These are phyloP conservation scores for Epichloe hybrida DNA, from an alignment of 2,329 filamentous ascomycete genomes.

Conservation along the genomic window DNA sequence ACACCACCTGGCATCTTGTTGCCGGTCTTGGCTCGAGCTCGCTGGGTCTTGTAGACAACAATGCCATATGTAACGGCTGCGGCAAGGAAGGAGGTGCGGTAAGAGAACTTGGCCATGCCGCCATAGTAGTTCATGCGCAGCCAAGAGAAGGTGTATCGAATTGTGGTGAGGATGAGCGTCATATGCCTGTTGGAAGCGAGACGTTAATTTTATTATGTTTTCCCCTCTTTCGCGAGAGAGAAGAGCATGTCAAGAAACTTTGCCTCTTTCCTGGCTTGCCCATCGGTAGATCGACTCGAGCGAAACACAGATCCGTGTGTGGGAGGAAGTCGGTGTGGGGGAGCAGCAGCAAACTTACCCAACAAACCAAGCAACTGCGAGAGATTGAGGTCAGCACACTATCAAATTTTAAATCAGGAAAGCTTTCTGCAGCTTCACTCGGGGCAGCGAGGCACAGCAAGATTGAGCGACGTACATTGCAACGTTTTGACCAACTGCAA, in stretches of 20 bases:
- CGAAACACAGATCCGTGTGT: background rate
- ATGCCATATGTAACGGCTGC: slow-evolving; percentile 92
- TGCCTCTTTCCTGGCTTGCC: background rate
- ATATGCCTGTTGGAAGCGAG: slow-evolving; percentile 51
- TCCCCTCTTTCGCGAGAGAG: no score
- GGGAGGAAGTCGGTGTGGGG: slow-evolving; percentile 4
- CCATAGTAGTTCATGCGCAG: slow-evolving; percentile 78
- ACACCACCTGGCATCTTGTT: slow-evolving; percentile 45
- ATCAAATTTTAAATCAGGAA: background rate
- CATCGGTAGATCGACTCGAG: background rate
- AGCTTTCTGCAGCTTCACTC: background rate
- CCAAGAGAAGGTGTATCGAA: slow-evolving; percentile 76
- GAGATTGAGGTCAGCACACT: slow-evolving; percentile 21
- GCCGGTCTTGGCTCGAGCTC: slow-evolving; percentile 66
- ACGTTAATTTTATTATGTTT: slow-evolving; percentile 4
- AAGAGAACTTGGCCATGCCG: slow-evolving; percentile 65
- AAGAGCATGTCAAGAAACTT: background rate
- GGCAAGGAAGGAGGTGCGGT: slow-evolving; percentile 80
- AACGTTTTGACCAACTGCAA: slow-evolving; percentile 73
- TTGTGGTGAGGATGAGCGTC: slow-evolving; percentile 66
- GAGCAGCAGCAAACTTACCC: slow-evolving; percentile 48
- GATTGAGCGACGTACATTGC: slow-evolving; percentile 55
- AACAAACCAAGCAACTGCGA: slow-evolving; percentile 61
- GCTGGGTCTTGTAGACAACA: slow-evolving; percentile 95
- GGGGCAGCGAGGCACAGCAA: background rate